Conservation (phyloP, 371 early-diverging fungal species). For the Lichtheimia ramosa region DNA sequence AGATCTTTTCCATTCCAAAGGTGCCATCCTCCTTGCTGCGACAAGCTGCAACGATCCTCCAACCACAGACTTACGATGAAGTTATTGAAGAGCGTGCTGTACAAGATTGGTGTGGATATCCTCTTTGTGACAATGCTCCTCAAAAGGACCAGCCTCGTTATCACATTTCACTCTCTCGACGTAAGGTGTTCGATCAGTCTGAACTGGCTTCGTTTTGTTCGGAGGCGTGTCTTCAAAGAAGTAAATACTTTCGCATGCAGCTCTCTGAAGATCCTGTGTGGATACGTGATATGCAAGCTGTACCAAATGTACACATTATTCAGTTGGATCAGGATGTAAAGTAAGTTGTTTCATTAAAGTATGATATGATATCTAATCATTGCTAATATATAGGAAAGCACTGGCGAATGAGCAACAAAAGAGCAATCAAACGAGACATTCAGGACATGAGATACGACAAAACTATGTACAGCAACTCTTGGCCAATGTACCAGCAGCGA, state of each 20-base stretch:
- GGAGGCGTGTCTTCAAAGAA: constrained; percentile 58
- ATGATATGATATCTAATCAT: too few relatives aligned
- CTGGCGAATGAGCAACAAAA: constrained; percentile 18
- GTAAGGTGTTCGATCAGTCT: constrained; percentile 68
- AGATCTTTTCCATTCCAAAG: constrained; percentile 38
- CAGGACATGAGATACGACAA: constrained; percentile 19
- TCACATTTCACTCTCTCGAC: constrained; percentile 57
- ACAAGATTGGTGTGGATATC: constrained; percentile 70
- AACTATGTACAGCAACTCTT: constrained; percentile 42
- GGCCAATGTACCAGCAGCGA: constrained; percentile 22
- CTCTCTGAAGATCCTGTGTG: constrained; percentile 68
- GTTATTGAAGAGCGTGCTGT: constrained; percentile 67
- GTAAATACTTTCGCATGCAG: constrained; percentile 61
- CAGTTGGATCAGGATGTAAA: constrained; percentile 27
- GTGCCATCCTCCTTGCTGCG: constrained; percentile 18
- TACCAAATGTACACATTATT: constrained; percentile 27
- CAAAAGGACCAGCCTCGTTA: constrained; percentile 44
- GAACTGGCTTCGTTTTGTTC: constrained; percentile 64
- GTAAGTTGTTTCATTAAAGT: constrained; percentile 18
- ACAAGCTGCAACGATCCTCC: constrained; percentile 37
- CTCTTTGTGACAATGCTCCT: constrained; percentile 49
- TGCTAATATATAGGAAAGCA: constrained; percentile 19
- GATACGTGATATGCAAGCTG: constrained; percentile 31
- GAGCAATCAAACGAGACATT: constrained; percentile 1
- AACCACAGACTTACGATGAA: constrained; percentile 58